A percentile compares a stretch with the other conserved stretches of the same genome.
phyloP scores from a whole-genome alignment of 345 rosid genomes.

The Citrus inodora region DNA sequence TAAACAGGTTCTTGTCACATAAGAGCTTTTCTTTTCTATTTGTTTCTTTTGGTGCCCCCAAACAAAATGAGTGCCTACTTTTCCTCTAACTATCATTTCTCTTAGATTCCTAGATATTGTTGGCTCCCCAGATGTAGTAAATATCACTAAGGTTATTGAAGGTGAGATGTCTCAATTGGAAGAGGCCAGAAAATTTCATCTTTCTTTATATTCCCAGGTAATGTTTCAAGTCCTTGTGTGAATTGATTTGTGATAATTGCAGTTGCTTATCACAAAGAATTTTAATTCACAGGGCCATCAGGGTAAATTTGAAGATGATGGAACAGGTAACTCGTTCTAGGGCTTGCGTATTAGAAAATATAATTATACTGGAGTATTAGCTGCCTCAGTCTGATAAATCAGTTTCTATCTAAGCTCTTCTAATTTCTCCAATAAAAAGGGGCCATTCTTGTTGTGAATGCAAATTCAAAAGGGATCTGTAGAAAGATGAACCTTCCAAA shows the following conservation, averaged over 20 bases:
- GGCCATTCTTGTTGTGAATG: neutral
- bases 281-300: constrained; percentile 23
- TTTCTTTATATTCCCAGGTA: constrained; percentile 50
- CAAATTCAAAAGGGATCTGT: neutral
- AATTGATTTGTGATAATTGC: neutral
- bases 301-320: constrained; percentile 16
- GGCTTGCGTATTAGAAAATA: neutral
- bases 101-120: constrained; percentile 45
- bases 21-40: constrained; percentile 1
- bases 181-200: constrained; percentile 58
- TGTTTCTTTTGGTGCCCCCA: neutral
- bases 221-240: neutral
- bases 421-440: neutral
- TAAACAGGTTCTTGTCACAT: constrained; percentile 36
- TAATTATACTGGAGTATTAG: neutral
- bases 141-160: constrained; percentile 35
- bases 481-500: neutral
- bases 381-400: neutral
- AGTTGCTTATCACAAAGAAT: constrained; percentile 7
- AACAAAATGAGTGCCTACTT: neutral
- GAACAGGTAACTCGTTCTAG: constrained; percentile 20
- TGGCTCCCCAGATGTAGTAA: constrained; percentile 38
- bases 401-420: neutral
- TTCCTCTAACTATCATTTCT: neutral
- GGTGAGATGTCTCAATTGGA: constrained; percentile 59